Conservation (phyloP, 371 early-diverging fungal genomes). For the Mortierella sp. region DNA sequence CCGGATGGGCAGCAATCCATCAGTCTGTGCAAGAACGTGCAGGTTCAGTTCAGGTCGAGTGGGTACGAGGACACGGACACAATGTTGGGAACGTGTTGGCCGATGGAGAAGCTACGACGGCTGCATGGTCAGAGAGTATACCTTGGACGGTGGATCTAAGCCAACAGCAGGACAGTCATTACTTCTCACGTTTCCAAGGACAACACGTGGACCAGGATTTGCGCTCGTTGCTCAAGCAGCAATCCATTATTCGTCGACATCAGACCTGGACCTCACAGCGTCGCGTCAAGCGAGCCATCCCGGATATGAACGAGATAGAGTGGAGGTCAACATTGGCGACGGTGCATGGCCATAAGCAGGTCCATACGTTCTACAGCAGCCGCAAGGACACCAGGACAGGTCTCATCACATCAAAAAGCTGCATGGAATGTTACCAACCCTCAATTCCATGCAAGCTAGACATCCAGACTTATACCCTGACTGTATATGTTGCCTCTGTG, state of each 20-base stretch:
- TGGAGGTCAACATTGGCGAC: conserved; percentile 1
- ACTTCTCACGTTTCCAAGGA: background rate
- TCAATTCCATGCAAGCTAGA: background rate
- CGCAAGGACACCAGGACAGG: background rate
- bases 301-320: conserved; percentile 1
- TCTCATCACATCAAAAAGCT: background rate
- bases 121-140: background rate
- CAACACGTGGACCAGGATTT: background rate
- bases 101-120: background rate
- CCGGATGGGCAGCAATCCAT: too few relatives aligned
- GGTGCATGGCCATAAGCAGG: too few relatives aligned
- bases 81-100: conserved; percentile 3
- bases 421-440: conserved; percentile 1
- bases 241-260: conserved; percentile 1
- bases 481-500: background rate
- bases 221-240: conserved; percentile 10
- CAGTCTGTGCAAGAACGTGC: too few relatives aligned
- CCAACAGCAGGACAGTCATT: background rate
- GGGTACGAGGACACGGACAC: conserved; percentile 10
- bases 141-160: conserved; percentile 4
- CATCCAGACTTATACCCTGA: background rate
- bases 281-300: conserved; percentile 1
- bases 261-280: conserved; percentile 12
- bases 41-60: conserved; percentile 6
- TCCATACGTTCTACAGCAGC: background rate